These are phyloP conservation scores for Gossypium stocksii DNA, from an alignment of 345 rosid genomes.

Conservation along the genomic window DNA sequence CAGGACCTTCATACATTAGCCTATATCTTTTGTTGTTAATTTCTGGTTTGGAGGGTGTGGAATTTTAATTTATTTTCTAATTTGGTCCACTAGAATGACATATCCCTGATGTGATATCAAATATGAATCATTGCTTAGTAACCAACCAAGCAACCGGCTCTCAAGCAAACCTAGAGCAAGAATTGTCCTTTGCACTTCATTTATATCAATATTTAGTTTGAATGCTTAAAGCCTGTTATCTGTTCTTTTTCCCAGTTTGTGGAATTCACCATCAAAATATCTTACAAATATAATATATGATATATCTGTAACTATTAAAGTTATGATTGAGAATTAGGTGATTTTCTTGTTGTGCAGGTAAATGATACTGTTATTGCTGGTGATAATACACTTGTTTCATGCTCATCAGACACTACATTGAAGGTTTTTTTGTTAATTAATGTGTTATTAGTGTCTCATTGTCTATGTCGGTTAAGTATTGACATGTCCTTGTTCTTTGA, in stretches of 20 bases:
- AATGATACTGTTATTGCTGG: slow-evolving; percentile 81
- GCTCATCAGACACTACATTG: slow-evolving; percentile 92
- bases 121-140: background rate
- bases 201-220: background rate
- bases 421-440: slow-evolving; percentile 50
- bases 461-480: slow-evolving; percentile 10
- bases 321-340: slow-evolving; percentile 1
- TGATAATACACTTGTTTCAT: slow-evolving; percentile 82
- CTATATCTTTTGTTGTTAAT: background rate
- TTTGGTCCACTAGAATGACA: background rate
- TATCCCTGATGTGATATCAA: background rate
- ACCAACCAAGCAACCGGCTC: background rate
- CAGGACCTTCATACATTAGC: background rate
- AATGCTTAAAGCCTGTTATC: slow-evolving; percentile 6
- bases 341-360: slow-evolving; percentile 50
- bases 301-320: background rate
- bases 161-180: background rate
- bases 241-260: background rate
- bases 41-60: background rate
- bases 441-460: slow-evolving; percentile 13
- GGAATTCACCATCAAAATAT: background rate
- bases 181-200: background rate
- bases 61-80: background rate
- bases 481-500: slow-evolving; percentile 9
- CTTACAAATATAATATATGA: background rate